Evolutionary conservation across 495 filamentous ascomycete species (phyloP), one percentile per base, ranked within the genome.

Genomic region (Evernia prunastri): DNA sequence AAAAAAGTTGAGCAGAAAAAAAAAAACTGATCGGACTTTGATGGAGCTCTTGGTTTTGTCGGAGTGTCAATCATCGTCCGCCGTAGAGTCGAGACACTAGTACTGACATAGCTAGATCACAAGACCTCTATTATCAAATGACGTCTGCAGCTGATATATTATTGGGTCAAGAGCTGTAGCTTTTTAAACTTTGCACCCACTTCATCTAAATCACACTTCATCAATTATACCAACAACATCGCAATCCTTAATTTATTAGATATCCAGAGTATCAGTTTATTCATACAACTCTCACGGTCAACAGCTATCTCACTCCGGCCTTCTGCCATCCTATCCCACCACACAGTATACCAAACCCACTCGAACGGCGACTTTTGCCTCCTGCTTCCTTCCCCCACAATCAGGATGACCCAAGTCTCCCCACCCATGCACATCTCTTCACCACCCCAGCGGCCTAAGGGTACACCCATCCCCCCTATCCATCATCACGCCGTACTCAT

Each of bases 391-490:
- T 6, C 11, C 9, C 8, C 20, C 0, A 56, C 35, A 20, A 15
- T 18, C 15, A 62, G 9, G 20, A 68, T 68, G 63, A 43, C 66
- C 40, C 59, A 65, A 27, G 10, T 65, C 58, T 65, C 66, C 35
- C 63, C 60, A 43, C 54, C 40, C 31, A 68, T 67, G 42, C 40
- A 56, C 20, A 56, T 51, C 31, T 45, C 63, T 17, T 57, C 61
- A 49, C 33, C 64, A 60, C 69, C 79, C 66, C 86, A 87, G 76
- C 86, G 89, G 64, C 91, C 92, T 39, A 92, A 85, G 78, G 91
- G 92, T 90, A 80, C 54, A 63, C 66, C 58, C 61, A 58, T 59
- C 43, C 45, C 51, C 56, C 51, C 63, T 35, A 33, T 56, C 20
- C 47, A 47, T 51, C 43, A 56, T 31, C 61, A 36, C 51, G 13